phyloP scores from a whole-genome alignment of 2,329 filamentous ascomycete species.

The Arthroderma uncinatum region DNA sequence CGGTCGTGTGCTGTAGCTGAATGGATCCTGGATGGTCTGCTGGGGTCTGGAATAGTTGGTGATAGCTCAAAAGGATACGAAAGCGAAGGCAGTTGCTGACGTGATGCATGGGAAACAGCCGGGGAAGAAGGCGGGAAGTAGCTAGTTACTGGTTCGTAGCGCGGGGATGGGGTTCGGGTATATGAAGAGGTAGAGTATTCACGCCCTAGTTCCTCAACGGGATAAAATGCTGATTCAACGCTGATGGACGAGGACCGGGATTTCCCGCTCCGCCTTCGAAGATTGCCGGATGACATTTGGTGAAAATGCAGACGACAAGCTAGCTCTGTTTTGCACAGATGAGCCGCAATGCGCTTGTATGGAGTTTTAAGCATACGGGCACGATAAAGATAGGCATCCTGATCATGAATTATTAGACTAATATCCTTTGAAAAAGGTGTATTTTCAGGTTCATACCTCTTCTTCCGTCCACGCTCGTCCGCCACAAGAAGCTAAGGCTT shows the following conservation, averaged over 20 bases:
- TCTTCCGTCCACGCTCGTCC: constrained; percentile 77
- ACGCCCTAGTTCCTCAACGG: constrained; percentile 7
- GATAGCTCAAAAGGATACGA: constrained; percentile 7
- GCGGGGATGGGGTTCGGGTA: constrained; percentile 7
- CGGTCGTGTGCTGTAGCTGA: not conserved
- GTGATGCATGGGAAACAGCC: not conserved
- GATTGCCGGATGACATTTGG: constrained; percentile 70
- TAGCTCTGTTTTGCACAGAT: constrained; percentile 77
- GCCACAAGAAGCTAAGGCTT: constrained; percentile 58
- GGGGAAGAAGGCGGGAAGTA: constrained; percentile 8
- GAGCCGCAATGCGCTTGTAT: constrained; percentile 78
- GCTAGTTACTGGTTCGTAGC: constrained; percentile 1
- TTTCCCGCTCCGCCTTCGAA: constrained; percentile 63
- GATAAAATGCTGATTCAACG: constrained; percentile 28
- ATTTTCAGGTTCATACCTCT: constrained; percentile 48
- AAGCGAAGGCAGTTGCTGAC: constrained; percentile 6
- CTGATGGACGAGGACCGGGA: constrained; percentile 53
- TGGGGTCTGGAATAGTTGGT: constrained; percentile 4
- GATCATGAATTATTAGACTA: constrained; percentile 7
- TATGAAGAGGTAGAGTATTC: constrained; percentile 5
- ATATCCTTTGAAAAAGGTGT: not conserved
- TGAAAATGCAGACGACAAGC: constrained; percentile 82
- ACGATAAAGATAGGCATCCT: constrained; percentile 77
- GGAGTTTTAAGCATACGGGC: constrained; percentile 80
- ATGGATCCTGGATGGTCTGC: not conserved